Evolutionary conservation across 2,329 filamentous ascomycete species (phyloP).

Genomic region (Diaporthe destruens): DNA sequence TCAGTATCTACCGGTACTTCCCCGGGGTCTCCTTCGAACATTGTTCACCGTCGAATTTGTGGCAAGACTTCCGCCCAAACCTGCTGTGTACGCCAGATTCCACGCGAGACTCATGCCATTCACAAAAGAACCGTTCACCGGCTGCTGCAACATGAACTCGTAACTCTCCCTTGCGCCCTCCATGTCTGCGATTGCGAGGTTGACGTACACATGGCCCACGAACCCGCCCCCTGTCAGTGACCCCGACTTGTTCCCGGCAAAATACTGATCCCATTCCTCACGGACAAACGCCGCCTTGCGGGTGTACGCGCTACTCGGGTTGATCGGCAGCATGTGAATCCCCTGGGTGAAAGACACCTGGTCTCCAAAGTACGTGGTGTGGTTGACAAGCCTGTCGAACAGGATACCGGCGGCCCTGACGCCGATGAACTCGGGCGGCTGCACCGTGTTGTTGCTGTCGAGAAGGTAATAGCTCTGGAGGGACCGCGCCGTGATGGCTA

Average conservation of each 20-base stretch:
- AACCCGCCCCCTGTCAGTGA: conserved; percentile 1
- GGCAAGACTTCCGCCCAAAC: conserved; percentile 6
- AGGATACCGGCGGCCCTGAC: conserved; percentile 6
- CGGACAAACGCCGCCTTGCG: conserved; percentile 2
- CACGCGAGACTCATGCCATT: conserved; percentile 1
- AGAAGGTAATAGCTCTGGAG: conserved; percentile 42
- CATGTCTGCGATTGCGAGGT: too few relatives aligned
- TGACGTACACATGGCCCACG: too few relatives aligned
- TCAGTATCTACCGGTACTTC: not conserved
- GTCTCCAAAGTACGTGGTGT: conserved; percentile 44
- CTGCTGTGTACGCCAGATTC: conserved; percentile 8
- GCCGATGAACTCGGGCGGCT: too few relatives aligned
- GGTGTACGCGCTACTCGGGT: conserved; percentile 30
- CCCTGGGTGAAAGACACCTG: conserved; percentile 41
- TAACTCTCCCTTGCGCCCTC: conserved; percentile 6
- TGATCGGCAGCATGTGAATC: conserved; percentile 45
- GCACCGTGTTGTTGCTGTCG: too few relatives aligned
- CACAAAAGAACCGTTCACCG: not conserved
- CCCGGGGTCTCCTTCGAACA: not conserved
- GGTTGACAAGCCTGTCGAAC: conserved; percentile 45
- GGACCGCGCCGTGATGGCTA: conserved; percentile 45
- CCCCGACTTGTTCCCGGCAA: conserved; percentile 3
- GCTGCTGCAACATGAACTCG: conserved; percentile 14
- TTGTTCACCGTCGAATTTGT: not conserved
- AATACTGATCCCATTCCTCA: conserved; percentile 17